Base-by-base conservation (phyloP, 192 early-diverging fungal genomes). In the Coemansia sp. region DNA sequence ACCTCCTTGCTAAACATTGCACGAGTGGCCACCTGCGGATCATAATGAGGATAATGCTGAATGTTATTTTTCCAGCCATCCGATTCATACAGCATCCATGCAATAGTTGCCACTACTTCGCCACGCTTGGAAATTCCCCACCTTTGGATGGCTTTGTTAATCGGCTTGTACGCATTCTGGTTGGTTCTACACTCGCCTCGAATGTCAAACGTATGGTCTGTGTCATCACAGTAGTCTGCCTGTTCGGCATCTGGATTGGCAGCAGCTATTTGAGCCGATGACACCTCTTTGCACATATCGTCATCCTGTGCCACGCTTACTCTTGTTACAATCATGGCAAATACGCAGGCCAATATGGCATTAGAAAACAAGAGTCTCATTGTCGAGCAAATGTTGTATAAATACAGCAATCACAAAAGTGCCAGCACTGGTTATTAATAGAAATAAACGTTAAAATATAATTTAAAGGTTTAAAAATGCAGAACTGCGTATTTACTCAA, bases 21-120 rank as follows among this genome's bases (percentile, higher is more conserved):
- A 16, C 57, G 57, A 18, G 39, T 59, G 18, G 13, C 57, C 13
- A 59, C 57, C 18, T 40, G 32, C 5, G 57, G 57, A 19, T 59
- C 13, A 59, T 12, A 40, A 15, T 15, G 11, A 3, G 74, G 68
- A 4, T 18, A 63, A n/a, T 68, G 69, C 46, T 81, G 72, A 48
- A 70, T 66, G 67, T 76, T 76, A 56, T 69, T 71, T 22, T 45
- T 65, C 73, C 73, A 81, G 0, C 62, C 64, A 18, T 47, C 66
- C 0, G 78, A 73, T 56, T 76, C 74, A 32, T 57, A 69, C 13
- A 70, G 37, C 73, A 73, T 72, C 59, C 58, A 62, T 4, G 74
- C 63, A 5, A 81, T 36, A 5, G 62, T 65, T 11, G 74, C 78
- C 4, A 76, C 78, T n/a, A 68, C 66, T 45, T 81, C 67, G 9